Percentiles rank a stretch among this genome's conserved stretches.
Conservation (phyloP, 2,329 filamentous ascomycete species). For the Zymoseptoria pseudotritici region DNA sequence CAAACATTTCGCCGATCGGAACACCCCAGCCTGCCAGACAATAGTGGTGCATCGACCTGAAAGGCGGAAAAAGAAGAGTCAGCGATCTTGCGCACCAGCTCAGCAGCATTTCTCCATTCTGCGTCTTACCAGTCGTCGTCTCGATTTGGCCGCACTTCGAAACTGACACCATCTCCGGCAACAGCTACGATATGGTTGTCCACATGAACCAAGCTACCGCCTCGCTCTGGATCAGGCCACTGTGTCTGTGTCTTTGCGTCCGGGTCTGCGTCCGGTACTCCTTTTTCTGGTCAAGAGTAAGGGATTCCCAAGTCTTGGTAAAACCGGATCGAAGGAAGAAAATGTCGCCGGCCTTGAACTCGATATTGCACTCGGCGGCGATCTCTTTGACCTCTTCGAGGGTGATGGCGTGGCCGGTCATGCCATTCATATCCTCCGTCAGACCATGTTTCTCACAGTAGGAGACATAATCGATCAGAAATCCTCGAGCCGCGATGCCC, state of each 20-base stretch:
- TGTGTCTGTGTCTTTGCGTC: slow-evolving; percentile 3
- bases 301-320: slow-evolving; percentile 7
- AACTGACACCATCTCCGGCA: slow-evolving; percentile 7
- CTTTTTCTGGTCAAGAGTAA: slow-evolving; percentile 3
- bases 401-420: slow-evolving; percentile 4
- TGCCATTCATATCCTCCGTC: slow-evolving; percentile 1
- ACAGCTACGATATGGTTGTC: slow-evolving; percentile 11
- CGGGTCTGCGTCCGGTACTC: slow-evolving; percentile 3
- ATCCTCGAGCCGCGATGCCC: slow-evolving; percentile 6
- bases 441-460: slow-evolving; percentile 4
- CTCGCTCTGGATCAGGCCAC: slow-evolving; percentile 7
- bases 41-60: slow-evolving; percentile 10
- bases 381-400: slow-evolving; percentile 5
- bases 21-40: slow-evolving; percentile 19
- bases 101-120: not conserved
- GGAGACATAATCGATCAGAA: slow-evolving; percentile 7
- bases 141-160: slow-evolving; percentile 8
- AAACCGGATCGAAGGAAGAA: slow-evolving; percentile 10
- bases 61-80: not conserved
- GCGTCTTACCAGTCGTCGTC: slow-evolving; percentile 1
- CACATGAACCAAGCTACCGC: slow-evolving; percentile 6
- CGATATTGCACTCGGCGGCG: slow-evolving; percentile 3
- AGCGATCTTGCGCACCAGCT: not conserved
- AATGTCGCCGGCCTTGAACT: slow-evolving; percentile 11
- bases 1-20: slow-evolving; percentile 30